Evolutionary conservation across 257 asterid genomes (phyloP).

Genomic region (Echium plantagineum): DNA sequence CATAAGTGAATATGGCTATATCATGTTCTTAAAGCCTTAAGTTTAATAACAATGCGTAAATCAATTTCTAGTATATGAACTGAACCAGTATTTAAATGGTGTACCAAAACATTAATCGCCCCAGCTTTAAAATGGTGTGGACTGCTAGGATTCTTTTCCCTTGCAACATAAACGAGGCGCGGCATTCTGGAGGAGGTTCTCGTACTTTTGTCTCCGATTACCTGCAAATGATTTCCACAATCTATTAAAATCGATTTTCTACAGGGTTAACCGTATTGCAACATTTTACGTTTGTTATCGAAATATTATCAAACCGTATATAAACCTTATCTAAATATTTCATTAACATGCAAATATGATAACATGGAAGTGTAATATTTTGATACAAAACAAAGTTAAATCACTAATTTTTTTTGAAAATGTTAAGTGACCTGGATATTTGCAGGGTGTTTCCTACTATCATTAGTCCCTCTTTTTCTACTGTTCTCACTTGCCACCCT

Average conservation of each 20-base stretch:
- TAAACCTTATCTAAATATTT: no score
- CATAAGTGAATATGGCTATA: no score
- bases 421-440: conserved; percentile 31
- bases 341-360: no score
- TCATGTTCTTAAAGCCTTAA: background rate
- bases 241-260: no score
- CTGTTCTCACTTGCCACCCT: conserved; percentile 10
- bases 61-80: background rate
- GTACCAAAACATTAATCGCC: conserved; percentile 58
- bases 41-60: background rate
- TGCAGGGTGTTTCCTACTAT: conserved; percentile 25
- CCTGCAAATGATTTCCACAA: conserved; percentile 17
- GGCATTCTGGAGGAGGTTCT: conserved; percentile 23
- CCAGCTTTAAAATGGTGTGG: conserved; percentile 85
- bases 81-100: background rate
- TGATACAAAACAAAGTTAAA: no score
- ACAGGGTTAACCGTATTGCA: no score
- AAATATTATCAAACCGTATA: no score
- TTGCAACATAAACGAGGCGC: conserved; percentile 44
- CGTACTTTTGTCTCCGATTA: conserved; percentile 20
- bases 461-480: conserved; percentile 6
- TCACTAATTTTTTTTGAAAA: no score
- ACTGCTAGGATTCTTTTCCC: conserved; percentile 47
- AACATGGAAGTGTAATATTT: no score
- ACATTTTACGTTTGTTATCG: no score